Evolutionary conservation across 176 grass and related monocot genomes (phyloP).

Genomic region (Chloris gayana): DNA sequence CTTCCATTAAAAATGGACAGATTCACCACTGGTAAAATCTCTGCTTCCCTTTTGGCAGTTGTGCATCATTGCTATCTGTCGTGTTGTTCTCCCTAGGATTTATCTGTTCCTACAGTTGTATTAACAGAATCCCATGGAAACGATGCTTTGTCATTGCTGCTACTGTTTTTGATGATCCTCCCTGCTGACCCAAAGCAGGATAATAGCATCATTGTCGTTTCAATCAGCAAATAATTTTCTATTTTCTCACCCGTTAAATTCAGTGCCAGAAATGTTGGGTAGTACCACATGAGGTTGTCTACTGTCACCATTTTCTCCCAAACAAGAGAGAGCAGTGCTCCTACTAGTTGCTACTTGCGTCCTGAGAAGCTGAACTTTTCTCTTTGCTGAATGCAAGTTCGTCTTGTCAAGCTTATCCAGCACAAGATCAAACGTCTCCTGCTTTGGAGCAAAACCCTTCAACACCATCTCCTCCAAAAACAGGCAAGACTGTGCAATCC

Average conservation of each 20-base stretch:
- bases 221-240: not conserved
- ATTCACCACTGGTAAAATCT: not conserved
- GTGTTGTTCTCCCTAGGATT: not conserved
- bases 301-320: not conserved
- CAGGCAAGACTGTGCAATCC: slow-evolving; percentile 57
- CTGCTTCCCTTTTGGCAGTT: not conserved
- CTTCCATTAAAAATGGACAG: not conserved
- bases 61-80: not conserved
- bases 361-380: slow-evolving; percentile 58
- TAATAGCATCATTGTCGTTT: not conserved
- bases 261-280: not conserved
- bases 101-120: not conserved
- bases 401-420: slow-evolving; percentile 60
- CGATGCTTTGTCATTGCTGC: too few relatives aligned
- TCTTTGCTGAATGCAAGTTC: slow-evolving; percentile 48
- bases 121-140: not conserved
- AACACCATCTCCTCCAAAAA: slow-evolving; percentile 84
- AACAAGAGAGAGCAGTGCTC: slow-evolving; percentile 5
- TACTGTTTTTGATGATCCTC: too few relatives aligned
- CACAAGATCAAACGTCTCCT: slow-evolving; percentile 68
- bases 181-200: too few relatives aligned
- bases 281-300: slow-evolving; percentile 1
- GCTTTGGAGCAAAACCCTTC: slow-evolving; percentile 70
- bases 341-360: slow-evolving; percentile 39
- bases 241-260: not conserved